Evolutionary conservation across 1,284 basidiomycete species (phyloP).

Genomic region (Peniophora sp.): DNA sequence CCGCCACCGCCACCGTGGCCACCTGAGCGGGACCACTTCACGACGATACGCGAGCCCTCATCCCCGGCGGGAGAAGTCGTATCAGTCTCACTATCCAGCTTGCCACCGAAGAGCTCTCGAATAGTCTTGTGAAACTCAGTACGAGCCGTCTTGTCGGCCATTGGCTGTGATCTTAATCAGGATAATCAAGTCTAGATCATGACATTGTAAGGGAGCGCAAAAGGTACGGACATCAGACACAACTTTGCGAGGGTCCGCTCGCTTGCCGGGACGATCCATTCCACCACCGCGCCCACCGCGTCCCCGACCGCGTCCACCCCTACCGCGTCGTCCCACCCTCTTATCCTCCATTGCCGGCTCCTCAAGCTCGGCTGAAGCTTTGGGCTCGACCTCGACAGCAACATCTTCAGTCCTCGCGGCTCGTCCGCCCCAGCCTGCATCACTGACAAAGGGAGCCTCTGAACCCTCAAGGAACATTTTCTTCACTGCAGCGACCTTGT

Average conservation of each 20-base stretch:
- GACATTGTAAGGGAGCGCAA: constrained; percentile 6
- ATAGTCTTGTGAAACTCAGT: constrained; percentile 79
- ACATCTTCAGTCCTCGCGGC: constrained; percentile 19
- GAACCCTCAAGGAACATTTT: constrained; percentile 70
- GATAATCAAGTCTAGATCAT: constrained; percentile 14
- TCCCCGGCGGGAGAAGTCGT: constrained; percentile 38
- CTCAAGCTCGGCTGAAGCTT: constrained; percentile 9
- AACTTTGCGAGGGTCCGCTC: constrained; percentile 67
- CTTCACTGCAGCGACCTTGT: constrained; percentile 57
- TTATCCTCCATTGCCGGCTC: constrained; percentile 19
- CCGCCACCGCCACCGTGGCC: constrained; percentile 35
- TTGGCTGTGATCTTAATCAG: constrained; percentile 45
- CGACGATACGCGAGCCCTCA: constrained; percentile 61
- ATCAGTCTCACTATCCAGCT: constrained; percentile 79
- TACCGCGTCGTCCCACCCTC: constrained; percentile 35
- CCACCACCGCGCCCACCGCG: constrained; percentile 20
- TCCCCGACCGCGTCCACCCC: constrained; percentile 28
- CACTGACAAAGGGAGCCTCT: constrained; percentile 57
- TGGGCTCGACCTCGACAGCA: constrained; percentile 11
- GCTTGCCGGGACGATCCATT: constrained; percentile 29
- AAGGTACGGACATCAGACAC: constrained; percentile 62
- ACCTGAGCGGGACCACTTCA: constrained; percentile 62
- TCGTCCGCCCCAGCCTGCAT: constrained; percentile 59
- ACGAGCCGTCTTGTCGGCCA: constrained; percentile 74
- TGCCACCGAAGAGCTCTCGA: constrained; percentile 75